Percentiles rank a stretch among this genome's conserved stretches.
phyloP scores from a whole-genome alignment of 2,329 filamentous ascomycete genomes.

The Cladosporium sp. region DNA sequence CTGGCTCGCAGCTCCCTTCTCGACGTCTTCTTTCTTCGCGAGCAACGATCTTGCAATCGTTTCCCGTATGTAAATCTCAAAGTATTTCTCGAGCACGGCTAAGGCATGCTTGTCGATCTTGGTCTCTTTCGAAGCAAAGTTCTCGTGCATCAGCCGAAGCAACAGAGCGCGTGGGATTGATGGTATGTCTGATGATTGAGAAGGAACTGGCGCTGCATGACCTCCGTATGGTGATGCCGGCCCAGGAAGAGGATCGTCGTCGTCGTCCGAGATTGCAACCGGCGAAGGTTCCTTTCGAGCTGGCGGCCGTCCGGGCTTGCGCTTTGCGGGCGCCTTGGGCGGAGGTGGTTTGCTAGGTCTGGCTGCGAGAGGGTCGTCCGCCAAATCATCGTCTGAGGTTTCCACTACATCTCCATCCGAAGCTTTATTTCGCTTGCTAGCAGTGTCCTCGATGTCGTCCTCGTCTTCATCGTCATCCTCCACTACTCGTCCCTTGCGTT shows the following conservation, averaged over 20 bases:
- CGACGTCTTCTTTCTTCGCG: constrained; percentile 53
- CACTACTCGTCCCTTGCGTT: background rate
- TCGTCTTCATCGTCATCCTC: constrained; percentile 20
- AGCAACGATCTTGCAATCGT: constrained; percentile 74
- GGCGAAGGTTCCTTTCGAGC: constrained; percentile 9
- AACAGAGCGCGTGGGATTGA: constrained; percentile 70
- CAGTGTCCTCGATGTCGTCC: constrained; percentile 8
- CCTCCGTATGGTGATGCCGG: background rate
- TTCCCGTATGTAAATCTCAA: constrained; percentile 88
- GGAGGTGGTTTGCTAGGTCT: constrained; percentile 1
- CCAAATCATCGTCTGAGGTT: constrained; percentile 20
- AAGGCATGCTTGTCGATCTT: constrained; percentile 75
- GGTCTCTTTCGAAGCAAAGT: constrained; percentile 68
- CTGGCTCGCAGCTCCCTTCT: constrained; percentile 27
- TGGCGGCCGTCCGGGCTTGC: constrained; percentile 13
- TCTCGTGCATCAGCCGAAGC: constrained; percentile 71
- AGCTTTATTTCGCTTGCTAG: background rate
- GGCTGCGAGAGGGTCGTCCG: constrained; percentile 21
- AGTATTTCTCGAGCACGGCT: constrained; percentile 72
- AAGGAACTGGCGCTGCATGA: constrained; percentile 6
- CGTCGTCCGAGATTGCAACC: constrained; percentile 9
- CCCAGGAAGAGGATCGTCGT: background rate
- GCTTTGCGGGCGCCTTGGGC: constrained; percentile 11
- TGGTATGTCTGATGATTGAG: constrained; percentile 23
- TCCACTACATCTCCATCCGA: background rate